These are phyloP conservation scores for Rhodotorula sp. DNA, from an alignment of 1,284 basidiomycete species.

Conservation along the genomic window DNA sequence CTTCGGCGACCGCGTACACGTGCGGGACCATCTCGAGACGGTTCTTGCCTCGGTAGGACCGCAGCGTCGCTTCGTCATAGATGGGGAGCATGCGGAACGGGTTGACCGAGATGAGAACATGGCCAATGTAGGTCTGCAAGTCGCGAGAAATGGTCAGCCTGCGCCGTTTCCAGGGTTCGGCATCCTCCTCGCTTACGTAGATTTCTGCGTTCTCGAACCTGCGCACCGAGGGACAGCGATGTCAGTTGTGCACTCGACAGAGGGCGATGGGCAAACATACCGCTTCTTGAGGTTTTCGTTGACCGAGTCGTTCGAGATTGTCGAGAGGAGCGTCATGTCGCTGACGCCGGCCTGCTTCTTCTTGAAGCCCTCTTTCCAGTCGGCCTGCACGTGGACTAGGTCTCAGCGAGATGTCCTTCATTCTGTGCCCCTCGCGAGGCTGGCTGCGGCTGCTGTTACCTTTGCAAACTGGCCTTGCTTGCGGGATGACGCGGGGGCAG, in stretches of 20 bases:
- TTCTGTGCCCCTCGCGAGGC: neutral
- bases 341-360: slow-evolving; percentile 92
- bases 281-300: slow-evolving; percentile 97
- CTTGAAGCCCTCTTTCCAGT: slow-evolving; percentile 98
- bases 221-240: neutral
- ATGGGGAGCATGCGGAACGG: slow-evolving; percentile 86
- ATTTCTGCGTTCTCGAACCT: slow-evolving; percentile 90
- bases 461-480: slow-evolving; percentile 33
- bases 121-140: slow-evolving; percentile 84
- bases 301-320: slow-evolving; percentile 96
- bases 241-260: neutral
- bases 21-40: slow-evolving; percentile 96
- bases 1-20: slow-evolving; percentile 96
- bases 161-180: neutral
- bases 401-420: neutral
- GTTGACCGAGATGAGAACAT: slow-evolving; percentile 97
- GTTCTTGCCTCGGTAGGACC: slow-evolving; percentile 94
- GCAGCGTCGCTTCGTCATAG: slow-evolving; percentile 84
- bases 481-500: slow-evolving; percentile 24
- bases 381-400: slow-evolving; percentile 61
- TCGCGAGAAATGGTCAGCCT: neutral
- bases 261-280: slow-evolving; percentile 1
- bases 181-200: slow-evolving; percentile 58
- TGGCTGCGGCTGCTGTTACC: slow-evolving; percentile 2
- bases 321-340: slow-evolving; percentile 97